A percentile compares a stretch with the other conserved stretches of the same genome.
Evolutionary conservation across 176 grass and related monocot species (phyloP).

Genomic region (Triticum turgidum): DNA sequence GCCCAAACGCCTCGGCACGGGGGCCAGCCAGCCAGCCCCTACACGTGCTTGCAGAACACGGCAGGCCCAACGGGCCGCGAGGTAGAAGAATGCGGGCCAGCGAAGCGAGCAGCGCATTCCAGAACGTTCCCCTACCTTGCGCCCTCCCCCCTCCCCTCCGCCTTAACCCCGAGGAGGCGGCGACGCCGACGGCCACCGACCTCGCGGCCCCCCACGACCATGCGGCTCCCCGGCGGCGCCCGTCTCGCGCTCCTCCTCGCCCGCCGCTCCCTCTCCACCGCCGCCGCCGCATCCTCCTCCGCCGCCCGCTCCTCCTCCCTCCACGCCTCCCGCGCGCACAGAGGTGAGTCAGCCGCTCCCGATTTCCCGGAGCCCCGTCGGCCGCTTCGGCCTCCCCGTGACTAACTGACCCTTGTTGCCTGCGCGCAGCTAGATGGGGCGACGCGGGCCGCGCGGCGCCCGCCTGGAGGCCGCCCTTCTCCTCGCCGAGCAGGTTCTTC

Average conservation of each 20-base stretch:
- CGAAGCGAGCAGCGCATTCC: constrained; percentile 20
- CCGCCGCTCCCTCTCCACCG: constrained; percentile 37
- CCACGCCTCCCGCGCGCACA: constrained; percentile 6
- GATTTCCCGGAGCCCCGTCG: not conserved
- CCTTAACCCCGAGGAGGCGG: constrained; percentile 42
- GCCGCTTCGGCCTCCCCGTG: too few species aligned
- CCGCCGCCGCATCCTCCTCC: not conserved
- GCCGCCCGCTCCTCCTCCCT: not conserved
- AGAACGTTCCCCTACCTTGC: constrained; percentile 26
- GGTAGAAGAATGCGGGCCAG: constrained; percentile 5
- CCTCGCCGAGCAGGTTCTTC: constrained; percentile 2
- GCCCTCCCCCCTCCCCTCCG: not conserved
- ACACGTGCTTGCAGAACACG: not conserved
- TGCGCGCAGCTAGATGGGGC: constrained; percentile 27
- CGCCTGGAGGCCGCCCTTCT: constrained; percentile 29
- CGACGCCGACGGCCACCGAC: constrained; percentile 26
- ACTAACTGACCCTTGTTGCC: not conserved
- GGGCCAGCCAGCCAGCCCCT: not conserved
- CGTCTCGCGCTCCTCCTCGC: constrained; percentile 51
- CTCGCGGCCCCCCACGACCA: not conserved
- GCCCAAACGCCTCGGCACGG: not conserved
- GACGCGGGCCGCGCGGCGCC: not conserved
- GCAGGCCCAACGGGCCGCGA: not conserved
- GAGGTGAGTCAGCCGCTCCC: constrained; percentile 43
- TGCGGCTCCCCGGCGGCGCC: constrained; percentile 51